Percentiles rank a stretch among this genome's conserved stretches.
Evolutionary conservation across 805 yeast genomes (phyloP).

Genomic region (Zygosaccharomyces lentus): DNA sequence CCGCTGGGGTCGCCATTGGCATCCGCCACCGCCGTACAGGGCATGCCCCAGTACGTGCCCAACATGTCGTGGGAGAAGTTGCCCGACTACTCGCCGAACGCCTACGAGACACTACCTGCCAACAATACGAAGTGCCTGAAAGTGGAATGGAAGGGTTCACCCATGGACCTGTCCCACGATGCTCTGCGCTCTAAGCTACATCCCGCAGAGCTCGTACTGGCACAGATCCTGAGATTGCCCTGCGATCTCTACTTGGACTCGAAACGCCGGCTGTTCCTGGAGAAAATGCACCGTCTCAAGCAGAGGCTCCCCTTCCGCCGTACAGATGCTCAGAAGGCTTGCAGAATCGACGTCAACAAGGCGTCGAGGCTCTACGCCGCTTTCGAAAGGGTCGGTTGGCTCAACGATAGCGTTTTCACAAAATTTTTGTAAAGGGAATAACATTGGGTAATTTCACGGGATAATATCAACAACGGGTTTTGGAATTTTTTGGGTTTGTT

Average conservation of each 20-base stretch:
- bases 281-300: conserved; percentile 74
- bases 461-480: background rate
- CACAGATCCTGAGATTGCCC: conserved; percentile 85
- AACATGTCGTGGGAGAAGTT: conserved; percentile 61
- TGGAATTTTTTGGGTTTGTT: background rate
- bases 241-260: conserved; percentile 77
- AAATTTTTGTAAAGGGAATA: conserved; percentile 36
- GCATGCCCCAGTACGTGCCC: conserved; percentile 36
- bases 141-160: conserved; percentile 98
- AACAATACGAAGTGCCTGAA: conserved; percentile 65
- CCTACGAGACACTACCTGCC: conserved; percentile 54
- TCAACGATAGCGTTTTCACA: conserved; percentile 66
- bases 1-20: conserved; percentile 33
- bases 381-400: conserved; percentile 89
- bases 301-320: conserved; percentile 79
- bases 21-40: conserved; percentile 28
- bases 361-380: conserved; percentile 89
- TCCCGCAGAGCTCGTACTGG: conserved; percentile 85
- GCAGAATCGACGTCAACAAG: conserved; percentile 94
- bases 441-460: conserved; percentile 2
- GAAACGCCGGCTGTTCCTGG: conserved; percentile 80
- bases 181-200: conserved; percentile 71
- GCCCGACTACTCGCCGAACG: conserved; percentile 76
- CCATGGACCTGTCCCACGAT: conserved; percentile 82
- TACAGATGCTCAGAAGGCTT: conserved; percentile 97